A percentile compares a stretch with the other conserved stretches of the same genome.
Conservation (phyloP, 1,284 basidiomycete species). For the Mycena sp. region DNA sequence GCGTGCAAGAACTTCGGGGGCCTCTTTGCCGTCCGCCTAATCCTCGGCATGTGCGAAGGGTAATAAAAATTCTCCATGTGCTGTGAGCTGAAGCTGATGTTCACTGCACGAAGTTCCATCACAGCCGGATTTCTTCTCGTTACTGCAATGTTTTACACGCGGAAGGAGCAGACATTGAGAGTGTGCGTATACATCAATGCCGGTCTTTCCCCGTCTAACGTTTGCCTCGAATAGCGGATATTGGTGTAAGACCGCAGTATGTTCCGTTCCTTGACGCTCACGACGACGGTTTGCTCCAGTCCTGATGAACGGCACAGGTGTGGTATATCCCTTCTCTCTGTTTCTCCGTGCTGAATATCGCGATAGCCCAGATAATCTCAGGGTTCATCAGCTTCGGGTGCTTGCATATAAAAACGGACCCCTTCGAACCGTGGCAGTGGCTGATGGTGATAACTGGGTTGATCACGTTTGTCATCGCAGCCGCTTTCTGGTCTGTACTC, state of each 20-base stretch:
- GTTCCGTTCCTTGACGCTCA: neutral
- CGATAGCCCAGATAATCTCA: conserved; percentile 64
- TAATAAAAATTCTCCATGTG: neutral
- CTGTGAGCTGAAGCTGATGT: neutral
- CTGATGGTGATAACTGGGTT: conserved; percentile 79
- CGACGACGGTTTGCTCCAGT: conserved; percentile 72
- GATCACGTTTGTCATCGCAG: conserved; percentile 66
- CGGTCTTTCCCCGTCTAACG: too few relatives aligned
- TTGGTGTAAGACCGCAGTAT: conserved; percentile 55
- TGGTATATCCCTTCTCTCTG: conserved; percentile 8
- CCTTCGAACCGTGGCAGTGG: conserved; percentile 59
- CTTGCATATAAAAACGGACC: conserved; percentile 54
- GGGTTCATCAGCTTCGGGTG: conserved; percentile 77
- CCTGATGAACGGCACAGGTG: conserved; percentile 65
- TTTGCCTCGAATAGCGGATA: too few relatives aligned
- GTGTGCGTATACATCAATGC: too few relatives aligned
- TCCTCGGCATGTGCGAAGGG: conserved; percentile 82
- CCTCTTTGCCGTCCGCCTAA: conserved; percentile 70
- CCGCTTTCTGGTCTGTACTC: conserved; percentile 59
- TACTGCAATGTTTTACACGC: conserved; percentile 83
- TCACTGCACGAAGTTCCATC: conserved; percentile 55
- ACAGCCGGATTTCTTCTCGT: conserved; percentile 70
- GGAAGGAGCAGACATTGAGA: conserved; percentile 76
- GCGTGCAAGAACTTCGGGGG: conserved; percentile 78
- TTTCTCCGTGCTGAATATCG: neutral